Base-by-base conservation (phyloP, 2,329 filamentous ascomycete species). In the Penicillium sp. region DNA sequence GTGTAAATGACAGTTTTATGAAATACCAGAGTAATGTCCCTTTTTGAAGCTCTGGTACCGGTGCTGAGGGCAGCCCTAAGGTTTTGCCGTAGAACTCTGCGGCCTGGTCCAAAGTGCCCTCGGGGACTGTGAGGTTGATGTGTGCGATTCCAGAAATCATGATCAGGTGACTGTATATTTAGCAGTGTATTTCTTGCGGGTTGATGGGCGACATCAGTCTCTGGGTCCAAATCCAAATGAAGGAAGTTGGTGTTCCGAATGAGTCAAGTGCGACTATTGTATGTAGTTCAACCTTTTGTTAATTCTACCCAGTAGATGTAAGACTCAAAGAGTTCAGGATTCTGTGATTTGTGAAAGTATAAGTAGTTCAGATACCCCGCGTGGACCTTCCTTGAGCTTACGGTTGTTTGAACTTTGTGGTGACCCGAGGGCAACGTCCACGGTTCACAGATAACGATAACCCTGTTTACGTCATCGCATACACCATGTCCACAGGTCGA, bases 41-140 rank as follows among this genome's bases (percentile, higher is more conserved):
- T 43, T 69, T 72, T 57, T 83, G 80, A 1, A 76, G 61, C 2
- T 67, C 65, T 0, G 82, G 82, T 0, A 84, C 81, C 1, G 77
- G 63, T 3, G 76, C 71, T 2, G 76, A 65, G 4, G 67, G 75
- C 4, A 86, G 72, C 11, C 80, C 80, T 0, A 85, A 72, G 0
- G 80, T 84, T 1, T 65, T 61, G 47, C 67, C 73, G 65, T 83
- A 84, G 67, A 84, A 84, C 9, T 70, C 71, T 16, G 71, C 66
- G 2, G 81, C 80, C 10, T 72, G 69, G 16, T 72, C 67, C 28
- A 83, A 71, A 0, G 78, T 80, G 48, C 73, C 77, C 0, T 63
- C 61, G 0, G 80, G 80, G 9, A 84, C 77, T n/a, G 77, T 73
- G 39, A 84, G 69, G 61, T 83, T 84, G 52, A 83, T 70, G 66